Conservation (phyloP, 2,329 filamentous ascomycete species). For the Byssothecium circinans region DNA sequence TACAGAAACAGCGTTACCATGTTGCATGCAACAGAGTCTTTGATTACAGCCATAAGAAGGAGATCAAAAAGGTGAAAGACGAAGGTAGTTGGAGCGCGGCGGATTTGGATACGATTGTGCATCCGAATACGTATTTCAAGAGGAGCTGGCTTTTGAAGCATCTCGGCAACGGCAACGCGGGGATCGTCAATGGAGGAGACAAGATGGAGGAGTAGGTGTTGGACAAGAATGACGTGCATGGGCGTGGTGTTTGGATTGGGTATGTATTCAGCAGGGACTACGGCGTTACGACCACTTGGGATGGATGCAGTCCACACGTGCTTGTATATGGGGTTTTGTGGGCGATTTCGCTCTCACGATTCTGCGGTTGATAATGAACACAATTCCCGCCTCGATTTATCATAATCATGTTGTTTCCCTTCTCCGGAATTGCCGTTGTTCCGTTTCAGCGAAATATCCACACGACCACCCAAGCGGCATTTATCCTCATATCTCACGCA, state of each 20-base stretch:
- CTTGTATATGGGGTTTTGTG: not conserved
- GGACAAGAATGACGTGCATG: not conserved
- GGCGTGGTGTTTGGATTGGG: not conserved
- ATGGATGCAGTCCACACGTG: not conserved
- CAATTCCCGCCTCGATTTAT: not conserved
- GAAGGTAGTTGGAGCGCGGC: conserved; percentile 55
- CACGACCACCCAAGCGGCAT: not conserved
- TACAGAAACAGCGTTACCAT: conserved; percentile 84
- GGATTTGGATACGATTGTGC: conserved; percentile 91
- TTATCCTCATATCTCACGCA: not conserved
- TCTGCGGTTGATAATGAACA: not conserved
- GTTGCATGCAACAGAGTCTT: conserved; percentile 97
- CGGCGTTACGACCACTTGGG: not conserved
- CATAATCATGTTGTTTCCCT: not conserved
- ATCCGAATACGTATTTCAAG: conserved; percentile 98
- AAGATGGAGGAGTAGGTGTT: conserved; percentile 39
- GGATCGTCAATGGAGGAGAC: conserved; percentile 30
- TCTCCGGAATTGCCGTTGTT: not conserved
- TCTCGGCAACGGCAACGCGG: conserved; percentile 54
- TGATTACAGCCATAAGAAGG: conserved; percentile 74
- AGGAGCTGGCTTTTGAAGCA: conserved; percentile 88
- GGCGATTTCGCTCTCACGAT: not conserved
- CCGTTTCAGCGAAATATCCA: not conserved
- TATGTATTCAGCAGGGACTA: not conserved
- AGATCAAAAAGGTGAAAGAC: conserved; percentile 55